Percentiles rank a stretch among this genome's conserved stretches.
phyloP scores from a whole-genome alignment of 2,329 filamentous ascomycete genomes.

The Ophiocordyceps robertsii region DNA sequence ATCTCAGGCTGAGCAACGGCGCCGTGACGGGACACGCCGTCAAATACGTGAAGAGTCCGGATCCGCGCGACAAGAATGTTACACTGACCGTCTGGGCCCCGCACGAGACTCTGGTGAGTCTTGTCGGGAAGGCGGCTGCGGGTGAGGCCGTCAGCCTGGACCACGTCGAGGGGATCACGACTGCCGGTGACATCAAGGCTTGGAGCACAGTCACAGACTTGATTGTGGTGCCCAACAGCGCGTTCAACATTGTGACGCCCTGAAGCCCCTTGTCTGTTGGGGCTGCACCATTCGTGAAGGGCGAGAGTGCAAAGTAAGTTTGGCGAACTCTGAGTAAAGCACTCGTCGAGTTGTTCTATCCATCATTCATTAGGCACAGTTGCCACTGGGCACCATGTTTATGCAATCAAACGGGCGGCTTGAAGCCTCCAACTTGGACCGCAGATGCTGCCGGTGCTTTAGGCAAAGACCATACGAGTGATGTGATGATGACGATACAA shows the following conservation, averaged over 20 bases:
- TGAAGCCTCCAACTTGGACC: no score
- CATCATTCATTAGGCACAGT: no score
- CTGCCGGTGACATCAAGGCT: neutral
- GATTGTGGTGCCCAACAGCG: neutral
- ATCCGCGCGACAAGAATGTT: neutral
- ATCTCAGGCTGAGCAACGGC: slow-evolving; percentile 3
- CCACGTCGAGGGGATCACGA: neutral
- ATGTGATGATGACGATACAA: no score
- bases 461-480: no score
- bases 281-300: no score
- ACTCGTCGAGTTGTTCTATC: no score
- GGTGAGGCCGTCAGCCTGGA: neutral
- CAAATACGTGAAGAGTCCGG: neutral
- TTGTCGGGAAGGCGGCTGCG: neutral
- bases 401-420: no score
- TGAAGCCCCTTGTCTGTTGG: neutral
- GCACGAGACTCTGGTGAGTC: neutral
- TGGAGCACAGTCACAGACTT: neutral
- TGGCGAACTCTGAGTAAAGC: no score
- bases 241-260: neutral
- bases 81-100: neutral
- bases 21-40: slow-evolving; percentile 1
- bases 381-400: no score
- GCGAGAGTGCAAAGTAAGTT: no score
- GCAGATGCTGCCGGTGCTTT: no score